phyloP scores from a whole-genome alignment of 139 green algal species.

The Chlamydomonas schloesseri region DNA sequence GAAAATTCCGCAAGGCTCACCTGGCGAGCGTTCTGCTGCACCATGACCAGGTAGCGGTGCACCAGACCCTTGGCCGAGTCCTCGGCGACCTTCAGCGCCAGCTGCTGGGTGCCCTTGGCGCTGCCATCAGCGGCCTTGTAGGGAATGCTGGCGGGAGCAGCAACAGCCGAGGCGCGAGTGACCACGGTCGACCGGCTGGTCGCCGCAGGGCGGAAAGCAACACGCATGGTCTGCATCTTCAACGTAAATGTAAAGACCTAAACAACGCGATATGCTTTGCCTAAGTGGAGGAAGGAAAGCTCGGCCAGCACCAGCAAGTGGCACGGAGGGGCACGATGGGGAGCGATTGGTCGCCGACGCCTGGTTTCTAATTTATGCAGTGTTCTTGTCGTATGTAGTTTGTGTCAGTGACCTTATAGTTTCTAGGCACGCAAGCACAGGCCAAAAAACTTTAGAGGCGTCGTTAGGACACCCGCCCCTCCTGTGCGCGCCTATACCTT shows the following conservation, averaged over 20 bases:
- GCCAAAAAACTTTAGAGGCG: too few species aligned
- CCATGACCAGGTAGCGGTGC: constrained; percentile 91
- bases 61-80: constrained; percentile 90
- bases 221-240: constrained; percentile 38
- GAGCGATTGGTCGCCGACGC: too few species aligned
- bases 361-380: too few species aligned
- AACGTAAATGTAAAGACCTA: not conserved
- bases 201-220: constrained; percentile 4
- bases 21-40: constrained; percentile 83
- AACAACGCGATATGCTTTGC: not conserved
- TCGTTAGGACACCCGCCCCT: too few species aligned
- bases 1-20: too few species aligned
- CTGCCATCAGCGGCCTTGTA: constrained; percentile 78
- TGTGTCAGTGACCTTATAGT: too few species aligned
- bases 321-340: too few species aligned
- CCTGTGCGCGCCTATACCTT: too few species aligned
- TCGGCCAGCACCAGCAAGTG: too few species aligned
- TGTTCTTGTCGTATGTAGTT: too few species aligned
- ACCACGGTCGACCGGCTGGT: constrained; percentile 11
- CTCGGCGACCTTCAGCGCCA: constrained; percentile 83
- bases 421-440: too few species aligned
- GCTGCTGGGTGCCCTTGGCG: constrained; percentile 64
- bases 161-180: constrained; percentile 63
- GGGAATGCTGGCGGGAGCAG: constrained; percentile 66
- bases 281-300: not conserved